Percentiles rank a stretch among this genome's conserved stretches.
These are phyloP conservation scores for Phialophora expanda DNA, from an alignment of 2,329 filamentous ascomycete genomes.

Conservation along the genomic window DNA sequence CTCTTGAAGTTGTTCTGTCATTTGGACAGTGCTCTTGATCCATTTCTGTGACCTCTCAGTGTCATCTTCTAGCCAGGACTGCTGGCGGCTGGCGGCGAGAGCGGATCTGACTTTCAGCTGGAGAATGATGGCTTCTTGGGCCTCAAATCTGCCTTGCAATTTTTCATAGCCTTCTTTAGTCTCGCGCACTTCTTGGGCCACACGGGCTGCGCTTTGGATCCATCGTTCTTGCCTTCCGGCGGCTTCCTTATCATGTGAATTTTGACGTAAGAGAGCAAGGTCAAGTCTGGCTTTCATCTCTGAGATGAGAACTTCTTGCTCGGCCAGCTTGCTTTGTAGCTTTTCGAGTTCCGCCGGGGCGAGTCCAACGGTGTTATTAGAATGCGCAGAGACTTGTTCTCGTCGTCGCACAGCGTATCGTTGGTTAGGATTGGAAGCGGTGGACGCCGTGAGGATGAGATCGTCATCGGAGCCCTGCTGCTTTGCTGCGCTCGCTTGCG, in stretches of 20 bases:
- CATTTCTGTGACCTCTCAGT: neutral
- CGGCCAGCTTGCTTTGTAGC: constrained; percentile 15
- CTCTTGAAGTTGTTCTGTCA: constrained; percentile 9
- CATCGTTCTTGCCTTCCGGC: constrained; percentile 18
- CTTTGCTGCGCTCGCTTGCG: neutral
- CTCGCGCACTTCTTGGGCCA: constrained; percentile 22
- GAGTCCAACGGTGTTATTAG: neutral
- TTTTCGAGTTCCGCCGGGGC: constrained; percentile 10
- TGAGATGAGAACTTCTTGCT: constrained; percentile 20
- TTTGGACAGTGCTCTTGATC: neutral
- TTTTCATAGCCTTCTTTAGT: constrained; percentile 16
- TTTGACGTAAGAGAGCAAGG: constrained; percentile 20
- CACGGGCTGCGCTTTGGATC: constrained; percentile 12
- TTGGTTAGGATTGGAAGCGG: neutral
- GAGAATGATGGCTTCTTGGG: neutral
- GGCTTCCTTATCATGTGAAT: constrained; percentile 18
- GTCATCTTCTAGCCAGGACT: neutral
- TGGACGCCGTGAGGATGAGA: constrained; percentile 18
- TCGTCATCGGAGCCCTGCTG: constrained; percentile 12
- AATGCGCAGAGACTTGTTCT: neutral
- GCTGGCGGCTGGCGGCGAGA: neutral
- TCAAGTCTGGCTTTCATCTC: constrained; percentile 23
- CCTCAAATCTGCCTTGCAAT: neutral
- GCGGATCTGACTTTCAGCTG: neutral
- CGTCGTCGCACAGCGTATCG: constrained; percentile 23